Base-by-base conservation (phyloP, 2,329 filamentous ascomycete genomes). In the Sclerotiophoma versabilis region DNA sequence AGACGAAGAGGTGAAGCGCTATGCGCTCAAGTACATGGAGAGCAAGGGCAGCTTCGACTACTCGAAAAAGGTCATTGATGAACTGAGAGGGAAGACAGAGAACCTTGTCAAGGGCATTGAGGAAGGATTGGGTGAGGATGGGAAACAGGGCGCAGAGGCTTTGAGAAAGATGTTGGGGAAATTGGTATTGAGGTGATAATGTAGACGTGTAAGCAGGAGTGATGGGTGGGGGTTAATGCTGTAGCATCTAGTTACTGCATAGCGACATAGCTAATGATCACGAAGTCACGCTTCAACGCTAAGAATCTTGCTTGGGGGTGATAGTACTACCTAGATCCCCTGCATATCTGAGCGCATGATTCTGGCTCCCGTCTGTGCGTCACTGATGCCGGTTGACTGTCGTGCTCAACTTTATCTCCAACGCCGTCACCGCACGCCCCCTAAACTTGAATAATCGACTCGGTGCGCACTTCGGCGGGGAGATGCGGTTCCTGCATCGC, bases 1-100 rank as follows among this genome's bases (percentile, higher is more conserved):
- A 17, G 90, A 97, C 66, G 87, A 91, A 39, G 89, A 93, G 68
- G 91, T 98, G 47, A 98, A 98, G 81, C 81, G 86, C 57, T 98
- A 96, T 73, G 95, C 95, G 3, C 88, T 98, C 17, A 82, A 82
- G 38, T 96, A 96, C 73, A 96, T 99, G 92, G 88, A 96, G 75
- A 81, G 83, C 59, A 96, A 90, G 1, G 92, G 92, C 30, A 96
- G 89, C 71, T 97, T 99, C 72, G 87, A 88, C 47, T 97, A 98
- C 73, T 93, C 90, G 14, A 82, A 86, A 54, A 80, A 84, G 44
- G 90, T 81, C 30, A 74, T 82, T 50, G 57, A 71, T n/a, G 77
- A 78, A 34, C 49, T 82, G 62, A 73, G 73, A 38, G 71, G 66
- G 26, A 80, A 79, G 65, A 76, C 77, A 4, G 57, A 78, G 46